These are phyloP conservation scores for Collybia sordida DNA, from an alignment of 768 basidiomycete genomes.

Conservation along the genomic window DNA sequence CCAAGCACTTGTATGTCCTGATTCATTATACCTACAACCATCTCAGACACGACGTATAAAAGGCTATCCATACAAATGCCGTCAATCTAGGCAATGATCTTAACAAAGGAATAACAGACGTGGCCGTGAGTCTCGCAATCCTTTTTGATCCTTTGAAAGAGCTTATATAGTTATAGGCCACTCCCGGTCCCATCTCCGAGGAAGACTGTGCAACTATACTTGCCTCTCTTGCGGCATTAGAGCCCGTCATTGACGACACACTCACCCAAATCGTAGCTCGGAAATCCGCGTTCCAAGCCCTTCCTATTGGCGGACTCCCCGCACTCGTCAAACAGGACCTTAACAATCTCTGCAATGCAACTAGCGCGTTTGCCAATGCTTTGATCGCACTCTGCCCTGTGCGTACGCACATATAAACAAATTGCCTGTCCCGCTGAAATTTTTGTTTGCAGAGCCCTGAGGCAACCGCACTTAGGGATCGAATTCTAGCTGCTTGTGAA, in stretches of 20 bases:
- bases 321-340: slow-evolving; percentile 30
- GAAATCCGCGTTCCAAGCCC: slow-evolving; percentile 22
- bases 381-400: too few relatives aligned
- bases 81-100: slow-evolving; percentile 17
- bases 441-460: too few relatives aligned
- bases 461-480: too few relatives aligned
- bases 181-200: slow-evolving; percentile 19
- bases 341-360: slow-evolving; percentile 16
- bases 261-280: slow-evolving; percentile 20
- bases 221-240: slow-evolving; percentile 17
- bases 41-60: background rate
- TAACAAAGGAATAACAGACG: slow-evolving; percentile 25
- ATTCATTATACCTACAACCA: background rate
- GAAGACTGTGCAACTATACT: slow-evolving; percentile 25
- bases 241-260: slow-evolving; percentile 24
- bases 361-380: slow-evolving; percentile 19
- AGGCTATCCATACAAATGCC: slow-evolving; percentile 32
- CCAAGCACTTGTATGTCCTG: slow-evolving; percentile 24
- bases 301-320: slow-evolving; percentile 27
- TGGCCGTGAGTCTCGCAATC: slow-evolving; percentile 15
- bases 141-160: background rate
- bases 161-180: slow-evolving; percentile 9
- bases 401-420: too few relatives aligned
- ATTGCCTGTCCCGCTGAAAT: background rate
- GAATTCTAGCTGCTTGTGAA: too few relatives aligned